Evolutionary conservation across 2,329 filamentous ascomycete genomes (phyloP).

Genomic region (Exophiala phaeomuriformis): DNA sequence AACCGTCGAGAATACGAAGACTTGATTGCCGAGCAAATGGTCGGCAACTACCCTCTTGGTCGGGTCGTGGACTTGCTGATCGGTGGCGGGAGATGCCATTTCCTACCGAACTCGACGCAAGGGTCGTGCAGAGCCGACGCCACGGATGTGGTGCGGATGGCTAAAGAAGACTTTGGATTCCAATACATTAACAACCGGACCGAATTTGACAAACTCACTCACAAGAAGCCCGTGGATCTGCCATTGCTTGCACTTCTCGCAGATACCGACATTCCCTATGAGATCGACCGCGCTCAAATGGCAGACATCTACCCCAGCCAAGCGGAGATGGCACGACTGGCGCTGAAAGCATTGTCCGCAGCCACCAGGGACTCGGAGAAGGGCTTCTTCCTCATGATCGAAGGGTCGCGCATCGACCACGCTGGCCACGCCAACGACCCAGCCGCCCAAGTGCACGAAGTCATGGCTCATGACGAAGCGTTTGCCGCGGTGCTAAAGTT

Average conservation of each 20-base stretch:
- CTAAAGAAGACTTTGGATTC: constrained; percentile 67
- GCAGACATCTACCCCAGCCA: constrained; percentile 77
- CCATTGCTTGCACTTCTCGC: constrained; percentile 85
- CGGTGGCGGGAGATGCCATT: constrained; percentile 88
- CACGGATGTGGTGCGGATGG: constrained; percentile 65
- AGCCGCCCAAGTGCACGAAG: constrained; percentile 78
- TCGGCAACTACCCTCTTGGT: constrained; percentile 80
- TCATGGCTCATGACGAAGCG: constrained; percentile 86
- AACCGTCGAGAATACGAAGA: constrained; percentile 74
- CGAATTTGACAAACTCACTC: constrained; percentile 66
- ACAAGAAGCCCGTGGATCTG: constrained; percentile 58
- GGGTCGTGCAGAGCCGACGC: constrained; percentile 78
- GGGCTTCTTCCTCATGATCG: constrained; percentile 98
- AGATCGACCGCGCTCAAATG: constrained; percentile 78
- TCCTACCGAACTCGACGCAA: constrained; percentile 70
- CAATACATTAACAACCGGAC: constrained; percentile 65
- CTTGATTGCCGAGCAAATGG: constrained; percentile 83
- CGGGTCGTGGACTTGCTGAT: constrained; percentile 86
- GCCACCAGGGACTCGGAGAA: constrained; percentile 78
- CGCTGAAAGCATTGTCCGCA: constrained; percentile 67
- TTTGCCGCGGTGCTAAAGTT: constrained; percentile 81
- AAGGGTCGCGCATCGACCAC: constrained; percentile 92
- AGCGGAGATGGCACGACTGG: constrained; percentile 82
- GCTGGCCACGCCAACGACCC: constrained; percentile 82
- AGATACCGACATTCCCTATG: constrained; percentile 74